Conservation (phyloP, 495 filamentous ascomycete species). For the Aspergillus baeticus region DNA sequence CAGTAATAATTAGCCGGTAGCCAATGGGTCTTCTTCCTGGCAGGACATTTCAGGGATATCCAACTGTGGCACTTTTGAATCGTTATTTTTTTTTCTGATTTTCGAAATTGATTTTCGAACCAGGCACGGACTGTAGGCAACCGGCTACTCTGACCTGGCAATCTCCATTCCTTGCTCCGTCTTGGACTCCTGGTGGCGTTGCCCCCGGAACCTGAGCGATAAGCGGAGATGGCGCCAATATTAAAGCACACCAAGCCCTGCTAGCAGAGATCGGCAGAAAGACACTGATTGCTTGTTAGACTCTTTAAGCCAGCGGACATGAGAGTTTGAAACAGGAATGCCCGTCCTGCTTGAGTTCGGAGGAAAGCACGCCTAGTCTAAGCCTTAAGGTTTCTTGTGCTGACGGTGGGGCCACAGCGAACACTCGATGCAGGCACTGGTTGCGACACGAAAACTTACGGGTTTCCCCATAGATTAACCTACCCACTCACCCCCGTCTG, state of each 20-base stretch:
- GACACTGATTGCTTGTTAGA: not conserved
- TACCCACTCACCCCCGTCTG: too few species aligned
- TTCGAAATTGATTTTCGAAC: slow-evolving; percentile 8
- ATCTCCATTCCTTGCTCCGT: not conserved
- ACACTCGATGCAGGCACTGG: not conserved
- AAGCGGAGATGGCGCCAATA: not conserved
- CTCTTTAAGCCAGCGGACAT: not conserved
- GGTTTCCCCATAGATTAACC: slow-evolving; percentile 5
- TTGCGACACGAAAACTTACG: not conserved
- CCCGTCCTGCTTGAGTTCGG: not conserved
- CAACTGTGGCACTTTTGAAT: not conserved
- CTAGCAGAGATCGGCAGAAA: not conserved
- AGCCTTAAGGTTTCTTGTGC: not conserved
- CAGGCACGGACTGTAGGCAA: not conserved
- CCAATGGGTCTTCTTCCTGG: too few species aligned
- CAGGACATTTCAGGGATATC: not conserved
- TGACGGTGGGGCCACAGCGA: not conserved
- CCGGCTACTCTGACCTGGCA: not conserved
- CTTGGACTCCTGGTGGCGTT: not conserved
- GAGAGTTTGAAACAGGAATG: not conserved
- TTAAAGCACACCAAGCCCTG: not conserved
- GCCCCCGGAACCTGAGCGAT: not conserved
- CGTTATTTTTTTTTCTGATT: not conserved
- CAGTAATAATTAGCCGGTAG: too few species aligned
- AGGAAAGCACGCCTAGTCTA: not conserved